Evolutionary conservation across 2,329 filamentous ascomycete species (phyloP), one percentile per base, ranked within the genome.

Genomic region (Exophiala spinifera): DNA sequence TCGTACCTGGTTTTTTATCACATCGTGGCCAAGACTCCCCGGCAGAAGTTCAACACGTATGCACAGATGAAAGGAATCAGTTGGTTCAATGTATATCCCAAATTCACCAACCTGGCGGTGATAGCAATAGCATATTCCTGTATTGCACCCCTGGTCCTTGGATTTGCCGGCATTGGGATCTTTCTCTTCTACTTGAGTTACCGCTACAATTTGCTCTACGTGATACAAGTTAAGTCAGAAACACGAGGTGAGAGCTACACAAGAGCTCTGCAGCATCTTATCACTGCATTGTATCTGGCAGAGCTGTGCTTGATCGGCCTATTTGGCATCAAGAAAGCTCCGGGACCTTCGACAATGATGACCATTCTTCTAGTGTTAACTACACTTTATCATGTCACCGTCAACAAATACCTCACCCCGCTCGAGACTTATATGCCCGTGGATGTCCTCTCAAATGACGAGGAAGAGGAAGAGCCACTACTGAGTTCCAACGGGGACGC

Each of bases 211-310:
- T 75, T 96, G 45, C 79, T 96, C 48, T 96, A 89, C 70, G 90
- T 95, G 6, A 87, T 87, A 55, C 87, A 95, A 68, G 84, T 87
- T 10, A 76, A 83, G 56, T 83, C 95, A 65, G 91, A 96, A 66
- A 95, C 89, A 33, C 89, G 92, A 65, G 91, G 92, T 1, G 79
- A 92, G 1, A 87, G 92, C 62, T 96, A 96, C 66, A 89, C 91
- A 0, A 84, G 87, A 14, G 91, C 91, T 0, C 77, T 96, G 14
- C 86, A 94, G 68, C 91, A 96, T 59, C 80, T 95, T 31, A 81
- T 95, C 37, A 86, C 86, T 0, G 91, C 92, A 10, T 72, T 96
- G 25, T 96, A 97, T 69, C 79, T 96, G 20, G 85, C 88, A 1
- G 85, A 95, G 64, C 72, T 94, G 13, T 92, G 89, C 72, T 79